Base-by-base conservation (phyloP, 352 stramenopile genomes). In the Pythium biforme region DNA sequence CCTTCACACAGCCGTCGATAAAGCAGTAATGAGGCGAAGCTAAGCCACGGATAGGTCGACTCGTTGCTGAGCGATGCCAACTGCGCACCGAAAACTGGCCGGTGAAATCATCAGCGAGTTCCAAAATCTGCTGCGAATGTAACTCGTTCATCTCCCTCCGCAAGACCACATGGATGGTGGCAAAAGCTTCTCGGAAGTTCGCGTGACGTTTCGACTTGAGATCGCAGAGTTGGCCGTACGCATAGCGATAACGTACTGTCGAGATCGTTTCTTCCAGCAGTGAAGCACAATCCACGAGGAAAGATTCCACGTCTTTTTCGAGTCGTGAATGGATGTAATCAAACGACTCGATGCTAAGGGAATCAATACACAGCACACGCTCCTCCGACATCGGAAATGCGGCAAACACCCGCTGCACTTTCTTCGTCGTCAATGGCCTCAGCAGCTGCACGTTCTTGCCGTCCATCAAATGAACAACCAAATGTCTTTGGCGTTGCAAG, bases 101-200 rank as follows among this genome's bases (percentile, higher is more conserved):
- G 0, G 81, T 90, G 50, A 92, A 94, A 43, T 94, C 85, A 14
- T 62, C 41, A 0, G 79, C 85, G 1, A 94, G 71, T 0, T 68
- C 66, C 39, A 94, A 0, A 22, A 94, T 73, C 45, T 94, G 83
- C 27, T 88, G 77, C 8, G 81, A 92, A 33, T 92, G 80, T 0
- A 92, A 23, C 8, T 60, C 52, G 6, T 74, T 70, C 8, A 92
- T 66, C 7, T 90, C 75, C 0, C 72, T 73, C 11, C 74, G 75
- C n/a, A 89, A 51, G 9, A 84, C 61, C 15, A 69, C 40, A 10
- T 90, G 55, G 29, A 88, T 52, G 0, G 63, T 73, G 3, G 62
- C 55, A 41, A 73, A 83, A 43, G 78, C 82, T 0, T 59, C 23
- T 1, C 69, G 66, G 2, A 87, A 62, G 20, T 87, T 81, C 0